Evolutionary conservation across 495 filamentous ascomycete species (phyloP).

Genomic region (Penicillium bialowiezense): DNA sequence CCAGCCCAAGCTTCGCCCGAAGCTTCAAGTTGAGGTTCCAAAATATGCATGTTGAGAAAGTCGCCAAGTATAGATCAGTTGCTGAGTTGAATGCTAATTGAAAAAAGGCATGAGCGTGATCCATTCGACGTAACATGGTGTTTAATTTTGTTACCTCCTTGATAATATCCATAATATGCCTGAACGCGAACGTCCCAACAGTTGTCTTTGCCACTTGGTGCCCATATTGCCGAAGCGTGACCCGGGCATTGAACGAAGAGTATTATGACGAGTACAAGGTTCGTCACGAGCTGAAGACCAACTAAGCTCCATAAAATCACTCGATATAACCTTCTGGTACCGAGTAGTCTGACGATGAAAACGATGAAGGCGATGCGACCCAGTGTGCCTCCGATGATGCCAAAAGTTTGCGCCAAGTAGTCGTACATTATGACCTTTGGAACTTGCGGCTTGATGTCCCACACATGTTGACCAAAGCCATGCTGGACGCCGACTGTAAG

Average conservation of each 20-base stretch:
- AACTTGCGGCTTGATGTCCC: conserved; percentile 3
- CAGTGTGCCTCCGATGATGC: conserved; percentile 18
- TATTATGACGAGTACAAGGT: conserved; percentile 31
- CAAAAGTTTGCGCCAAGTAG: conserved; percentile 26
- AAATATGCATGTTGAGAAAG: conserved; percentile 44
- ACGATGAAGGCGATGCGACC: conserved; percentile 38
- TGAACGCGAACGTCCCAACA: conserved; percentile 35
- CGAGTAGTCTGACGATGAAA: conserved; percentile 39
- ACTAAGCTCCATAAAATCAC: conserved; percentile 34
- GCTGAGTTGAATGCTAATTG: conserved; percentile 38
- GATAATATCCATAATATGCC: conserved; percentile 39
- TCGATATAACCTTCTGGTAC: conserved; percentile 21
- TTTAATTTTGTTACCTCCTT: conserved; percentile 29
- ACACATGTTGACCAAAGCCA: conserved; percentile 23
- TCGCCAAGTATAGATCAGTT: conserved; percentile 49
- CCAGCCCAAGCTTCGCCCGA: conserved; percentile 46
- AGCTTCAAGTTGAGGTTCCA: conserved; percentile 41
- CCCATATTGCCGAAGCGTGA: conserved; percentile 39
- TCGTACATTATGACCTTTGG: conserved; percentile 25
- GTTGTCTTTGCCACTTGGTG: conserved; percentile 23
- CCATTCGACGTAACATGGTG: neutral
- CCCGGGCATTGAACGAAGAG: conserved; percentile 38
- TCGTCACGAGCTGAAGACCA: conserved; percentile 21
- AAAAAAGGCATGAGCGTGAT: neutral
- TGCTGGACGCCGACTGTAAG: conserved; percentile 18